Conservation (phyloP, 2,329 filamentous ascomycete genomes). For the Diplodia scrobiculata region DNA sequence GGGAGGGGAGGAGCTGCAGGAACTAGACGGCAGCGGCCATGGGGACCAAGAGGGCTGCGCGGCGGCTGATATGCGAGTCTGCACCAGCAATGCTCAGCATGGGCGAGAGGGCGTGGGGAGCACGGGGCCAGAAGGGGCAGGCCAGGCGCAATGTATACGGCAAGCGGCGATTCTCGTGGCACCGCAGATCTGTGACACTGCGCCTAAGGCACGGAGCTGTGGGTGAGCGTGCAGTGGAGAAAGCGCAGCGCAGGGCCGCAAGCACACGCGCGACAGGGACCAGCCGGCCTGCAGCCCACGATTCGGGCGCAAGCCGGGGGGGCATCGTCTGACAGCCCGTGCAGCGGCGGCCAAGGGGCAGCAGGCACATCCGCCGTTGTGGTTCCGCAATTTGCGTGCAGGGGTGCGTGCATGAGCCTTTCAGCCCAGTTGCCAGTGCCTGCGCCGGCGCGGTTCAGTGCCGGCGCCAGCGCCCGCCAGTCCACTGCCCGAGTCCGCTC, state of each 20-base stretch:
- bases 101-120: conserved; percentile 4
- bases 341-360: conserved; percentile 17
- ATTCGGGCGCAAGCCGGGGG: conserved; percentile 16
- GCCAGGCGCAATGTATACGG: conserved; percentile 33
- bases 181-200: conserved; percentile 32
- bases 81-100: conserved; percentile 4
- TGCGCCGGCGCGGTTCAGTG: no score
- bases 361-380: conserved; percentile 23
- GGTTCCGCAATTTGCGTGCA: conserved; percentile 27
- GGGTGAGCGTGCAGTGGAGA: conserved; percentile 22
- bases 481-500: background rate
- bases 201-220: conserved; percentile 24
- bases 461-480: background rate
- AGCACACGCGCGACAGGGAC: conserved; percentile 23
- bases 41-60: background rate
- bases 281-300: conserved; percentile 18
- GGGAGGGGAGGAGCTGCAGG: background rate
- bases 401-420: background rate
- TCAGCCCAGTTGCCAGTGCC: background rate
- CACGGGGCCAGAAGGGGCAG: conserved; percentile 27
- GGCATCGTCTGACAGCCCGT: conserved; percentile 27
- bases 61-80: background rate
- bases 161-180: conserved; percentile 34
- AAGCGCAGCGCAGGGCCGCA: conserved; percentile 12
- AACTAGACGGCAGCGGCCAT: conserved; percentile 17